Percentiles rank a stretch among this genome's conserved stretches.
phyloP scores from a whole-genome alignment of 805 yeast species.

The Yarrowia hollandica region DNA sequence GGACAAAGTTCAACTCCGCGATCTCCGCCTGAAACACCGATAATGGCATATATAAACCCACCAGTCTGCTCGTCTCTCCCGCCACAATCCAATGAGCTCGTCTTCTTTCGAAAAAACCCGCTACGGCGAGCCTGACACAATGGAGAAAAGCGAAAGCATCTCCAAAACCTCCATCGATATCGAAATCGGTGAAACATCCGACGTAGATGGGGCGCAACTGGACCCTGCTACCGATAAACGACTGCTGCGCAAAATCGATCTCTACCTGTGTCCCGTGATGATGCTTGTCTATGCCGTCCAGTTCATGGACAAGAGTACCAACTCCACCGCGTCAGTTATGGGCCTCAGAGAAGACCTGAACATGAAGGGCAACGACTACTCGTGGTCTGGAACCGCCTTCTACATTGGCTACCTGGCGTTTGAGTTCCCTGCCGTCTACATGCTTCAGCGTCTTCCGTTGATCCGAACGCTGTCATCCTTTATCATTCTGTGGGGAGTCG shows the following conservation, averaged over 20 bases:
- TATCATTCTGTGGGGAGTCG: constrained; percentile 5
- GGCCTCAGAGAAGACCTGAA: neutral
- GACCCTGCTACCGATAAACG: neutral
- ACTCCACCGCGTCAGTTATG: neutral
- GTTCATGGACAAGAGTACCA: constrained; percentile 17
- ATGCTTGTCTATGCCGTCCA: constrained; percentile 7
- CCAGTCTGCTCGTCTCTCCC: too few relatives aligned
- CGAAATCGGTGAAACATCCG: neutral
- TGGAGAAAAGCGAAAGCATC: too few relatives aligned
- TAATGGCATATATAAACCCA: too few relatives aligned
- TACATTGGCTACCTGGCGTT: neutral
- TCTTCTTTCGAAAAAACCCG: too few relatives aligned
- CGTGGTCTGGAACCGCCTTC: neutral
- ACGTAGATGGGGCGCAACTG: neutral
- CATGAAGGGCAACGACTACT: constrained; percentile 6
- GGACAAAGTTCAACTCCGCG: too few relatives aligned
- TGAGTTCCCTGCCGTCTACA: constrained; percentile 3
- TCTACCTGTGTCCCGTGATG: constrained; percentile 5
- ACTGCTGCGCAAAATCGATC: neutral
- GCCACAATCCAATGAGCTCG: too few relatives aligned
- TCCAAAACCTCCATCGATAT: too few relatives aligned
- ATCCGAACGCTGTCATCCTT: neutral
- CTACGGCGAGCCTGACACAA: too few relatives aligned
- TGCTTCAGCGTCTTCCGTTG: neutral
- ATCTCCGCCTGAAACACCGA: too few relatives aligned